Evolutionary conservation across 148 eudicot genomes (phyloP), one percentile per base, ranked within the genome.

Genomic region (Chenopodium berlandieri): DNA sequence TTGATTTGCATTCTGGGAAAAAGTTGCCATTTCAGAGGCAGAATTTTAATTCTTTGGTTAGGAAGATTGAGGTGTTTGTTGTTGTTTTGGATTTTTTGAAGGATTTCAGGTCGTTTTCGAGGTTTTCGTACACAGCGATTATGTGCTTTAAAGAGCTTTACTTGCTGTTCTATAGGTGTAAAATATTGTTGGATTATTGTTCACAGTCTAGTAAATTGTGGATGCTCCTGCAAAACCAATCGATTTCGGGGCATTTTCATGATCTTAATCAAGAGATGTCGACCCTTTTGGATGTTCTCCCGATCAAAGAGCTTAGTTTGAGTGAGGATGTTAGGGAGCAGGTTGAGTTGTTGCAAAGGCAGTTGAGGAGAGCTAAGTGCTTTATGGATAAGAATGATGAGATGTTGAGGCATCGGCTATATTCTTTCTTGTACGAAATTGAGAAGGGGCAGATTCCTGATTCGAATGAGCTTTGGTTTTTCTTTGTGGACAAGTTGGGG

Each of bases 81-180:
- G 84, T 91, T 27, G 80, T 95, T 0, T 79, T 93, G 72, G 98
- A 93, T 40, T 85, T 68, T 63, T 31, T 95, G 71, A 80, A 84
- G 74, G 94, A 92, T 12, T 84, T 75, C n/a, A 52, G 77, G 46
- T 58, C 48, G 11, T 77, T 67, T 82, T 60, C 81, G 60, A 78
- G 72, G 31, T 76, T 75, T 30, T 88, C 88, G 4, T 82, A 84
- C 48, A 90, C 98, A 1, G 86, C 84, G 31, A 74, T 82, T 23
- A 78, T 95, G 19, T 95, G 98, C 87, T 89, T 93, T 34, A 91
- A 90, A 75, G 98, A 95, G 89, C 82, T 95, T 77, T 92, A 95
- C 85, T 79, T 95, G 52, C 69, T 92, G 83, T 83, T 95, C 73
- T 87, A 91, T 83, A 87, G 96, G 76, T 93, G 91, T 23, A 93